Evolutionary conservation across 345 rosid genomes (phyloP).

Genomic region (Zanthoxylum bungeanum): DNA sequence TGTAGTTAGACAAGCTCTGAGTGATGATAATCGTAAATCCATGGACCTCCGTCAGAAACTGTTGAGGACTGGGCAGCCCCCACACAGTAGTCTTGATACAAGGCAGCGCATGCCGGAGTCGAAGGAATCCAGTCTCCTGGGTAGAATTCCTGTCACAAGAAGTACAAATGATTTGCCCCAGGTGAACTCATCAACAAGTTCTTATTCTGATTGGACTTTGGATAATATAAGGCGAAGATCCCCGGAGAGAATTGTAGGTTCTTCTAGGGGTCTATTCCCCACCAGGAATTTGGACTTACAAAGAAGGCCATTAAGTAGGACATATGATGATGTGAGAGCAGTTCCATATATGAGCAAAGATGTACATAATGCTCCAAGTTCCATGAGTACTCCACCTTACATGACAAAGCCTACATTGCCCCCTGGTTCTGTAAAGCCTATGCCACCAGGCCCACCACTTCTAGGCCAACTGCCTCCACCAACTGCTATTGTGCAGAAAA

Average conservation of each 20-base stretch:
- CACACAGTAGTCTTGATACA: conserved; percentile 30
- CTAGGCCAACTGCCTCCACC: conserved; percentile 51
- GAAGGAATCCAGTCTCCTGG: conserved; percentile 38
- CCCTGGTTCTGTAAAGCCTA: conserved; percentile 48
- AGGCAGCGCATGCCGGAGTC: conserved; percentile 44
- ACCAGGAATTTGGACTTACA: conserved; percentile 43
- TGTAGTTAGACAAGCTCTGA: conserved; percentile 41
- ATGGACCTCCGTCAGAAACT: conserved; percentile 80
- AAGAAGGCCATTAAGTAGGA: conserved; percentile 49
- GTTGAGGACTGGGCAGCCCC: conserved; percentile 49
- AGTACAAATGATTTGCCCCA: conserved; percentile 44
- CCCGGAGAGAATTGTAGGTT: conserved; percentile 50
- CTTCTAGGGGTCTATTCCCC: conserved; percentile 66
- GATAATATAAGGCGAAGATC: conserved; percentile 70
- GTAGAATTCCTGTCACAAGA: conserved; percentile 50
- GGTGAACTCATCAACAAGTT: conserved; percentile 46
- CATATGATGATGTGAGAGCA: conserved; percentile 54
- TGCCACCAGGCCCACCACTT: conserved; percentile 35
- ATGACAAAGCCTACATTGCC: conserved; percentile 52
- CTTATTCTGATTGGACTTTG: conserved; percentile 62
- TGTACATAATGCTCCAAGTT: conserved; percentile 46
- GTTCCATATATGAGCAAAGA: conserved; percentile 59
- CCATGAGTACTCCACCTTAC: conserved; percentile 43
- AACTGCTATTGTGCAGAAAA: conserved; percentile 41
- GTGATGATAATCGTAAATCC: conserved; percentile 38